Evolutionary conservation across 2,329 filamentous ascomycete species (phyloP).

Genomic region (Microthyrium microscopicum): DNA sequence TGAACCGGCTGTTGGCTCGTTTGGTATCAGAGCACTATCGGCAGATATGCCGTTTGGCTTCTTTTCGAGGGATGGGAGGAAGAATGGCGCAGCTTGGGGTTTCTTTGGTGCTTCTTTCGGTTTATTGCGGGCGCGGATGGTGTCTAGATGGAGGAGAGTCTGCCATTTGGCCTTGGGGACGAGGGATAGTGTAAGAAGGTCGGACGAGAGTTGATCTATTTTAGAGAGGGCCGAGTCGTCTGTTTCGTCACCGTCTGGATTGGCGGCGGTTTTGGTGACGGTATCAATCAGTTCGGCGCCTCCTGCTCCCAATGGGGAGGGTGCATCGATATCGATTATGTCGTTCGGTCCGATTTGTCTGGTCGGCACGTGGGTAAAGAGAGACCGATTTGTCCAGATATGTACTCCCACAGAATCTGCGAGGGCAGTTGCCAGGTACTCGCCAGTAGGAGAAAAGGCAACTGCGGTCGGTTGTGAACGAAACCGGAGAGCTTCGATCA

Average conservation of each 20-base stretch:
- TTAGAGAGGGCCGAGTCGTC: constrained; percentile 25
- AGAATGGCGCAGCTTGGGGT: constrained; percentile 91
- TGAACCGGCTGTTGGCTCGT: constrained; percentile 10
- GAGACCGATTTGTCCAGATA: constrained; percentile 84
- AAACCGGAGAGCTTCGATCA: constrained; percentile 81
- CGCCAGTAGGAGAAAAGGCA: constrained; percentile 76
- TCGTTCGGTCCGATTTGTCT: constrained; percentile 67
- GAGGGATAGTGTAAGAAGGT: constrained; percentile 76
- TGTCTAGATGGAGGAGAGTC: constrained; percentile 77
- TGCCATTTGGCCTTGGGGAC: constrained; percentile 90
- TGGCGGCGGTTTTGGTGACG: constrained; percentile 45
- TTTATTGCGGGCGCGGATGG: constrained; percentile 84
- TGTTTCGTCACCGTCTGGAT: constrained; percentile 31
- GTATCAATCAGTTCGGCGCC: constrained; percentile 60
- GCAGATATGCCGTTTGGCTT: not conserved
- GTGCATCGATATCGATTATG: constrained; percentile 44
- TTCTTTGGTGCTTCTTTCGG: constrained; percentile 81
- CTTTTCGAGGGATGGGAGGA: constrained; percentile 53
- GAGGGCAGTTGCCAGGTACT: constrained; percentile 83
- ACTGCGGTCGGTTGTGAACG: constrained; percentile 66
- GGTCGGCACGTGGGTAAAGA: constrained; percentile 80
- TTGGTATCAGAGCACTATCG: not conserved
- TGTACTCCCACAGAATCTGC: constrained; percentile 74
- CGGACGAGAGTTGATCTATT: constrained; percentile 62
- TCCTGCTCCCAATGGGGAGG: constrained; percentile 69